Evolutionary conservation across 140 eudicot genomes (phyloP).

Genomic region (Stevia rebaudiana): DNA sequence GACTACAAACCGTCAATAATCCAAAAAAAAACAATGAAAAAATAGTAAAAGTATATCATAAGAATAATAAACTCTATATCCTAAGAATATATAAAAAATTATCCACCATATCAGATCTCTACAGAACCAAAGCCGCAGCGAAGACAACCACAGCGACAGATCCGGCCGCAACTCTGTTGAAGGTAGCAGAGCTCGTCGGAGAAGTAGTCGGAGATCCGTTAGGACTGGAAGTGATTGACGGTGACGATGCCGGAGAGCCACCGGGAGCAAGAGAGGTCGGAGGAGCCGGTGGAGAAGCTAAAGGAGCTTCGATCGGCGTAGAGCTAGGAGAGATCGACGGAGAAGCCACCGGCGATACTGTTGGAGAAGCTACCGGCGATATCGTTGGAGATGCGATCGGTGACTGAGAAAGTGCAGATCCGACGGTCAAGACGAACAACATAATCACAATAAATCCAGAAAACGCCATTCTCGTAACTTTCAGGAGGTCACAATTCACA

Average conservation of each 20-base stretch:
- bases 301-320: conserved; percentile 11
- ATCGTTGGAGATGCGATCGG: conserved; percentile 25
- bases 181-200: conserved; percentile 8
- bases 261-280: conserved; percentile 8
- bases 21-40: background rate
- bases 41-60: background rate
- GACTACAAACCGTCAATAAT: background rate
- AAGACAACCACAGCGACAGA: conserved; percentile 12
- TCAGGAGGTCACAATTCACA: background rate
- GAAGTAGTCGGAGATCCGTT: conserved; percentile 1
- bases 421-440: conserved; percentile 36
- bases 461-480: conserved; percentile 38
- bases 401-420: conserved; percentile 47
- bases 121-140: conserved; percentile 21
- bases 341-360: background rate
- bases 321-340: conserved; percentile 17
- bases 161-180: conserved; percentile 23
- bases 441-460: conserved; percentile 21
- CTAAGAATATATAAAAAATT: background rate
- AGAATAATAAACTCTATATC: background rate
- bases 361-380: conserved; percentile 30
- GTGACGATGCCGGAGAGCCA: background rate
- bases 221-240: background rate
- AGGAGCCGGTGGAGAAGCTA: conserved; percentile 30
- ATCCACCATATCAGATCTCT: conserved; percentile 3